A percentile compares a stretch with the other conserved stretches of the same genome.
Conservation (phyloP, 2,329 filamentous ascomycete genomes). For the Pyrenochaeta sp. region DNA sequence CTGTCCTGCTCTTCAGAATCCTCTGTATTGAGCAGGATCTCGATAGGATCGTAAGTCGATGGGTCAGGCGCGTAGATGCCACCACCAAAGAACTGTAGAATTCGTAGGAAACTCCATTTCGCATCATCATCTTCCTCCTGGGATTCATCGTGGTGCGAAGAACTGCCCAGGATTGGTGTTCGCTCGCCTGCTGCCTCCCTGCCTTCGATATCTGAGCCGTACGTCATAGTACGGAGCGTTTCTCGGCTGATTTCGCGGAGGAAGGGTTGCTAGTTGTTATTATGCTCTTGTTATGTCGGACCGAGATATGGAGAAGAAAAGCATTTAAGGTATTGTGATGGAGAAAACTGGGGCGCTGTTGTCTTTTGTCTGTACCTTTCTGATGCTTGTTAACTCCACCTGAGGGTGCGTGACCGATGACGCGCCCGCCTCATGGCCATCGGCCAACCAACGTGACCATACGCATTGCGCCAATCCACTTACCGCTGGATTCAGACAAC, state of each 20-base stretch:
- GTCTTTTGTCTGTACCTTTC: conserved; percentile 7
- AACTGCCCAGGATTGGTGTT: conserved; percentile 29
- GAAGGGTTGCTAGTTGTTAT: conserved; percentile 3
- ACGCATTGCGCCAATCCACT: not conserved
- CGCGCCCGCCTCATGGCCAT: conserved; percentile 4
- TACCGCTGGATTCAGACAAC: not conserved
- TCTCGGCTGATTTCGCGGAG: not conserved
- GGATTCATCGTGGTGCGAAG: conserved; percentile 13
- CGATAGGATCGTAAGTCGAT: conserved; percentile 48
- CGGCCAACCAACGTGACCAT: conserved; percentile 1
- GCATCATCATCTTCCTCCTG: conserved; percentile 2
- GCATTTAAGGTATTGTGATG: not conserved
- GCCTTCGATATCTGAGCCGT: conserved; percentile 30
- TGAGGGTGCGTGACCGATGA: conserved; percentile 15
- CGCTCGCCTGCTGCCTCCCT: conserved; percentile 24
- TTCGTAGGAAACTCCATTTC: conserved; percentile 10
- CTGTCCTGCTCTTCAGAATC: conserved; percentile 43
- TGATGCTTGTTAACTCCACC: not conserved
- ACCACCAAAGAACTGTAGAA: conserved; percentile 42
- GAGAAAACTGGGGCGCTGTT: conserved; percentile 1
- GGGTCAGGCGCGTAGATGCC: conserved; percentile 45
- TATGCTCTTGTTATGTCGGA: conserved; percentile 2
- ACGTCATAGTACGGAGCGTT: conserved; percentile 24
- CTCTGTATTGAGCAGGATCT: conserved; percentile 49
- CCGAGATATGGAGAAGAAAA: not conserved